Evolutionary conservation across 2,329 filamentous ascomycete genomes (phyloP).

Genomic region (Arthrobotrys iridis): DNA sequence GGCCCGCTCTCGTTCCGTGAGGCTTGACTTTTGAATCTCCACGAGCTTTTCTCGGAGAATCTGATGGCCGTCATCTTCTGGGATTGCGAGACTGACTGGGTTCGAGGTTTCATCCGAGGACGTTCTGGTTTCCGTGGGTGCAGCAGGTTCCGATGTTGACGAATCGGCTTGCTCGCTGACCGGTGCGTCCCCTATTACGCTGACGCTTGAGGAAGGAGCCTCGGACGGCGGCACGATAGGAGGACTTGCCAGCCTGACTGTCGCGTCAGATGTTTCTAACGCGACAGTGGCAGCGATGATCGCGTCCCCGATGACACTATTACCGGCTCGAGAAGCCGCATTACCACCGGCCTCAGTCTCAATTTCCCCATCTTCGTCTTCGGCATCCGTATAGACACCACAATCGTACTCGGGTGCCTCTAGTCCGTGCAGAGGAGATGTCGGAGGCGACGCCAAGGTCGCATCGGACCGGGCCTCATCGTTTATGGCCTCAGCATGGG

Average conservation of each 20-base stretch:
- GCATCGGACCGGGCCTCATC: conserved; percentile 39
- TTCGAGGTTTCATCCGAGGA: conserved; percentile 1
- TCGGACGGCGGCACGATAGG: conserved; percentile 40
- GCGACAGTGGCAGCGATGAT: conserved; percentile 11
- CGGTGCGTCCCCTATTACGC: conserved; percentile 10
- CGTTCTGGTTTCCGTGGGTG: background rate
- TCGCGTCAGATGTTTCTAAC: background rate
- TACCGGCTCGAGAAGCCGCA: background rate
- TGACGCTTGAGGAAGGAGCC: conserved; percentile 31
- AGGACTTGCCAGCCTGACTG: background rate
- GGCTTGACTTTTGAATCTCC: conserved; percentile 71
- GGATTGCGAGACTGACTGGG: conserved; percentile 62
- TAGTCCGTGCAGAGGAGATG: conserved; percentile 31
- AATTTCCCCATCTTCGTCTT: conserved; percentile 39
- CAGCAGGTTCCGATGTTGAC: background rate
- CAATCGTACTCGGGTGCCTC: conserved; percentile 50
- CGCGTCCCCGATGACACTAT: conserved; percentile 15
- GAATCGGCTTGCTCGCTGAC: background rate
- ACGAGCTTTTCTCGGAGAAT: conserved; percentile 74
- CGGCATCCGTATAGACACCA: conserved; percentile 49
- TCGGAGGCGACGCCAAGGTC: conserved; percentile 34
- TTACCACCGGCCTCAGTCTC: conserved; percentile 20
- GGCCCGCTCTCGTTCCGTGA: conserved; percentile 73
- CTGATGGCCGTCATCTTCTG: conserved; percentile 83
- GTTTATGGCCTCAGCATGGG: conserved; percentile 11